Evolutionary conservation across 257 asterid species (phyloP), one percentile per base, ranked within the genome.

Genomic region (Primulina huaijiensis): DNA sequence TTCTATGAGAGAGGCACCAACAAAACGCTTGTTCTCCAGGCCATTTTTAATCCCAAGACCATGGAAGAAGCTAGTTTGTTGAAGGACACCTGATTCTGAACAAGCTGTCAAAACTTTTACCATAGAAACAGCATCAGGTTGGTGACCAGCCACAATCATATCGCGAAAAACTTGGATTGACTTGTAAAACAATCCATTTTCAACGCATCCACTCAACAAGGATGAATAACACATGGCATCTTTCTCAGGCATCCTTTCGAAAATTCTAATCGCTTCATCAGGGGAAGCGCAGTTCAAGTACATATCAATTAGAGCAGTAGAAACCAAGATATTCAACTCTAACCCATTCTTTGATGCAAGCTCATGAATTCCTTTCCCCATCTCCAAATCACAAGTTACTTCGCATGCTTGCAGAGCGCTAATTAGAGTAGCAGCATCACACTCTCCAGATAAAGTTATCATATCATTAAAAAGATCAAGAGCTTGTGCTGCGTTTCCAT

Each of bases 281-380:
- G 90, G 92, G 68, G 85, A 80, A 67, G 57, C 57, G 68, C 97
- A 92, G 74, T 55, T 85, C 92, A 89, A 88, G 83, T 92, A 89
- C 98, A 92, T 88, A 69, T 86, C 89, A 9, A 89, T 82, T 34
- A 92, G 77, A 71, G 98, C 87, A 10, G 96, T 92, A 57, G 95
- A 82, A 61, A 89, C 84, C 79, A 77, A 75, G 20, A 83, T 74
- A 80, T 88, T 75, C 6, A 53, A 63, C 69, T 84, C 87, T n/a
- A 88, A 65, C 50, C 79, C 79, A 68, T 75, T 85, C 12, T 61
- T 74, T 5, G 70, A 52, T 69, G 83, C 88, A 68, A 86, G 62
- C 63, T 82, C 65, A 31, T 89, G 98, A 66, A 88, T 69, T 76
- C 73, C 65, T 69, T 75, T 85, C 5, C 98, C 98, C 67, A 12